Evolutionary conservation across 192 early-diverging fungal species (phyloP), one percentile per base, ranked within the genome.

Genomic region (Powellomyces hirtus): DNA sequence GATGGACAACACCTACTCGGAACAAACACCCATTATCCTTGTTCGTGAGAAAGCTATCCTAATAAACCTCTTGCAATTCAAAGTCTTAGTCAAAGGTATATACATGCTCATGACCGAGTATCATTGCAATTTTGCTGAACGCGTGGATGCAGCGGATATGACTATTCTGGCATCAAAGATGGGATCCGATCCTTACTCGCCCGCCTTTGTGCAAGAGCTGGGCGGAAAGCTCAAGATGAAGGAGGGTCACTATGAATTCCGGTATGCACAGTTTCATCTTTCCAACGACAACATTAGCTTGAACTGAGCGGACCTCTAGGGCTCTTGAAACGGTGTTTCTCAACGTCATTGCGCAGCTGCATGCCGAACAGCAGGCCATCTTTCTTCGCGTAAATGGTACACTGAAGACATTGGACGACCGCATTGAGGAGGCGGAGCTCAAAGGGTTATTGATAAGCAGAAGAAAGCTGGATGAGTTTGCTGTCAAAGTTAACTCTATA

Each of bases 291-390:
- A 2, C 34, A 2, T 64, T 14, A 8, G 40, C 33, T 24, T 22
- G 20, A 42, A 8, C n/a, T 26, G 42, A 50, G 53, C 35, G 26
- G 34, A 34, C 22, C 22, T 4, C 34, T 44, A 30, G 93, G 18
- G 91, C 90, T 7, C 73, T 95, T 57, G 93, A 95, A 74, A 88
- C 92, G 4, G 88, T 93, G 55, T 78, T 94, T 24, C 86, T 90
- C 31, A 85, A 84, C 42, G 90, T 92, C 1, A 79, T 89, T 22
- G 79, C 78, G 5, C 80, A 86, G 18, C 53, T 79, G 5, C 53
- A 77, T 33, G 38, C 34, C n/a, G 79, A 80, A 27, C 45, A 91
- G 62, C 74, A 88, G 45, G 84, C 89, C 35, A 85, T 91, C 5
- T 71, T 92, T 22, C 79, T 84, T 11, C 81, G 83, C 50, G 86